phyloP scores from a whole-genome alignment of 331 rosid genomes.

The Dryas integrifolia region DNA sequence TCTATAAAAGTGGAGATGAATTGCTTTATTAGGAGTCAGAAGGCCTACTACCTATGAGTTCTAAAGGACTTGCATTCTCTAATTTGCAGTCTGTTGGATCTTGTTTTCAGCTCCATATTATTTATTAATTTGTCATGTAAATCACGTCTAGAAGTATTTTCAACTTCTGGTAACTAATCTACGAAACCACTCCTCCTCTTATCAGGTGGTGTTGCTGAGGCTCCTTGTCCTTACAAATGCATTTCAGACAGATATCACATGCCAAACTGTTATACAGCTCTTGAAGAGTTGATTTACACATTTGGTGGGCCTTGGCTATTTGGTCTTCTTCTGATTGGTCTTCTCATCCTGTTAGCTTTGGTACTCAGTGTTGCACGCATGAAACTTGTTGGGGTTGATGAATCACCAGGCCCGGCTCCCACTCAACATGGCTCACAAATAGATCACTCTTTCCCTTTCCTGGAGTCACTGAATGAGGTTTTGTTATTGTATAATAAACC shows the following conservation, averaged over 20 bases:
- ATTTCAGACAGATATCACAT: slow-evolving; percentile 90
- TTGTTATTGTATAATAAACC: slow-evolving; percentile 2
- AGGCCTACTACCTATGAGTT: slow-evolving; percentile 5
- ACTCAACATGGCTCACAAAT: slow-evolving; percentile 77
- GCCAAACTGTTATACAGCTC: slow-evolving; percentile 95
- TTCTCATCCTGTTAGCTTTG: slow-evolving; percentile 80
- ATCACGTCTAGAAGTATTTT: background rate
- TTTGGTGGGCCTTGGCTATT: slow-evolving; percentile 99
- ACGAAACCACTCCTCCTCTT: slow-evolving; percentile 15
- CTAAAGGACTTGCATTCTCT: slow-evolving; percentile 4
- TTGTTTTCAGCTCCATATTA: slow-evolving; percentile 19
- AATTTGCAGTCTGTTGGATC: background rate
- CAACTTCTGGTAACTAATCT: slow-evolving; percentile 19
- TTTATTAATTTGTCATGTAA: background rate
- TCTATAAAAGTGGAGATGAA: background rate
- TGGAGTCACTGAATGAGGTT: slow-evolving; percentile 97
- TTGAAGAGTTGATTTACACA: slow-evolving; percentile 90
- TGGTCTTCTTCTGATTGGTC: slow-evolving; percentile 77
- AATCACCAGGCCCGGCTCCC: slow-evolving; percentile 64
- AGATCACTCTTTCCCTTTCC: slow-evolving; percentile 89
- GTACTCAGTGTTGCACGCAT: slow-evolving; percentile 94
- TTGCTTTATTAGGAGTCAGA: slow-evolving; percentile 15
- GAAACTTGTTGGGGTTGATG: slow-evolving; percentile 96
- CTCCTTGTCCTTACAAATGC: slow-evolving; percentile 90
- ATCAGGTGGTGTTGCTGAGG: slow-evolving; percentile 83